Evolutionary conservation across 208 protist genomes (phyloP).

Genomic region (Hexamita inflata): DNA sequence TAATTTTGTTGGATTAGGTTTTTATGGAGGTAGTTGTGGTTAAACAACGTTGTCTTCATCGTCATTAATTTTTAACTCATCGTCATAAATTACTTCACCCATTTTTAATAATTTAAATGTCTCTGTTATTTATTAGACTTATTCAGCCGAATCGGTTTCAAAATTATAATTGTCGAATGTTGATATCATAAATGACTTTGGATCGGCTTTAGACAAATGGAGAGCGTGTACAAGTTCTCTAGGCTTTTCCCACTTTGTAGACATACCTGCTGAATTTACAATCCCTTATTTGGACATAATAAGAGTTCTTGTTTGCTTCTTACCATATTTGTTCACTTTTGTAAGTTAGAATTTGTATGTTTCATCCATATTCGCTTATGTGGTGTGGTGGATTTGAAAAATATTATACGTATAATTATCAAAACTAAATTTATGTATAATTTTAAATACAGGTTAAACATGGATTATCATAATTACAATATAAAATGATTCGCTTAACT

Average conservation of each 20-base stretch:
- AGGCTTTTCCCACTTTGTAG: neutral
- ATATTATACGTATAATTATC: too few species aligned
- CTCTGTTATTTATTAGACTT: neutral
- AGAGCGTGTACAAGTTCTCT: neutral
- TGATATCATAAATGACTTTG: conserved; percentile 4
- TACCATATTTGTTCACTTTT: too few species aligned
- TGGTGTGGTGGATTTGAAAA: too few species aligned
- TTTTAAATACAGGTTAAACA: too few species aligned
- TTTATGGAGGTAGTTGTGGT: neutral
- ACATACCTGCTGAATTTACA: neutral
- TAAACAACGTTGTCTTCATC: neutral
- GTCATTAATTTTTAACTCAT: neutral
- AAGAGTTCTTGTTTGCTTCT: neutral
- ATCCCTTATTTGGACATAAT: neutral
- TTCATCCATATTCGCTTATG: too few species aligned
- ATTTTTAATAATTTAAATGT: neutral
- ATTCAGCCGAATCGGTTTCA: neutral
- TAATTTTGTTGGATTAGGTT: neutral
- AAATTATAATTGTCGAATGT: neutral
- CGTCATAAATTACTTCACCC: neutral
- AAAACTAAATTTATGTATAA: too few species aligned
- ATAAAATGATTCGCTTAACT: too few species aligned
- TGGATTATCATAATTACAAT: too few species aligned
- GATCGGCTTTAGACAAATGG: neutral
- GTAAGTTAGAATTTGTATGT: too few species aligned